Evolutionary conservation across 2,329 filamentous ascomycete genomes (phyloP).

Genomic region (Alternaria ventricosa): DNA sequence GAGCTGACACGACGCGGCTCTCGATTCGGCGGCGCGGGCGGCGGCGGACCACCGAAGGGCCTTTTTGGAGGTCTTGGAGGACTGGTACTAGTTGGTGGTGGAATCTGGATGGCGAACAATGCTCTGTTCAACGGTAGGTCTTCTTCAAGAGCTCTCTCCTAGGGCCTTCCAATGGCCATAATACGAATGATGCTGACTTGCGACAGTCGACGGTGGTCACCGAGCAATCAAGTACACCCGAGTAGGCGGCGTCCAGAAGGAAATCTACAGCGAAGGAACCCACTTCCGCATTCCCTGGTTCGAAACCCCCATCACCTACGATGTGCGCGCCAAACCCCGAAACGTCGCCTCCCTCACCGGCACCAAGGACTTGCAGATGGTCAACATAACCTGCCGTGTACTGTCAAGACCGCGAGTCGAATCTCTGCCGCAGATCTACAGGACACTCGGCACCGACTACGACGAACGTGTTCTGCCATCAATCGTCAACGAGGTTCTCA

Average conservation of each 20-base stretch:
- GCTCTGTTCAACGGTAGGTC: constrained; percentile 71
- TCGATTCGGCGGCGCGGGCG: constrained; percentile 58
- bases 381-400: constrained; percentile 99
- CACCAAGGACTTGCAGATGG: constrained; percentile 99
- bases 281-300: constrained; percentile 96
- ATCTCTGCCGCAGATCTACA: constrained; percentile 94
- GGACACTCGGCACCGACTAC: constrained; percentile 93
- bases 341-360: constrained; percentile 97
- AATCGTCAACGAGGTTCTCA: constrained; percentile 99
- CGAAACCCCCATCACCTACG: constrained; percentile 95
- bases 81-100: constrained; percentile 62
- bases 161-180: background rate
- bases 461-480: constrained; percentile 97
- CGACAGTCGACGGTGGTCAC: constrained; percentile 90
- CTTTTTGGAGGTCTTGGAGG: constrained; percentile 63
- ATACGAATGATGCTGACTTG: constrained; percentile 24
- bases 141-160: background rate
- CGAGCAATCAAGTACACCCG: constrained; percentile 98
- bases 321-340: constrained; percentile 95
- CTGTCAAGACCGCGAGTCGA: constrained; percentile 88
- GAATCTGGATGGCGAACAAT: constrained; percentile 64
- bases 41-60: constrained; percentile 56
- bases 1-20: constrained; percentile 58
- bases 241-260: constrained; percentile 88
- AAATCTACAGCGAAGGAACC: constrained; percentile 98